Evolutionary conservation across 768 basidiomycete genomes (phyloP).

Genomic region (Calocybe gangraenosa): DNA sequence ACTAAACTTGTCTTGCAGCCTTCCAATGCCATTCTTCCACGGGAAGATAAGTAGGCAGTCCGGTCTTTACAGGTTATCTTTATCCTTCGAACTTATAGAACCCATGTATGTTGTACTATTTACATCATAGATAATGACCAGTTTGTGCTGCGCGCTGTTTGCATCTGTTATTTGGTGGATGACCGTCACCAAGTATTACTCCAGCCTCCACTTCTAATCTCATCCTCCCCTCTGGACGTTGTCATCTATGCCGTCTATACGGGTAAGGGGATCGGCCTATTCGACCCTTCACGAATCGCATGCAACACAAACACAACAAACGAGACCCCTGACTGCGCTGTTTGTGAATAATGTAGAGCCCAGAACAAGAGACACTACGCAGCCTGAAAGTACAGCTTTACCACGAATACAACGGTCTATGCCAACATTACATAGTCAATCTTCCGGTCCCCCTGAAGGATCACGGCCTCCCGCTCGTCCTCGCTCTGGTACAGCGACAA

Average conservation of each 20-base stretch:
- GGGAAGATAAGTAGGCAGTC: too few species aligned
- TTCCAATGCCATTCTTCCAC: too few species aligned
- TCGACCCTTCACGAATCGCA: slow-evolving; percentile 19
- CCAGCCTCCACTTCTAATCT: neutral
- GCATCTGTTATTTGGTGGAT: neutral
- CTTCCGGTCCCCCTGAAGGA: slow-evolving; percentile 2
- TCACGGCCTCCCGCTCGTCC: slow-evolving; percentile 16
- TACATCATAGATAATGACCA: too few species aligned
- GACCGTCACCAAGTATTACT: neutral
- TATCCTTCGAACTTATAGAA: too few species aligned
- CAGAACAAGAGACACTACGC: neutral
- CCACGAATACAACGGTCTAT: slow-evolving; percentile 17
- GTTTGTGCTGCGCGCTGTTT: too few species aligned
- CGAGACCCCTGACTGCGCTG: slow-evolving; percentile 10
- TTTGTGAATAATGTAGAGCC: slow-evolving; percentile 14
- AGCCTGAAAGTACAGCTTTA: neutral
- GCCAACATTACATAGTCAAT: slow-evolving; percentile 13
- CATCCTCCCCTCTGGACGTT: neutral
- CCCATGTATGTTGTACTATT: neutral
- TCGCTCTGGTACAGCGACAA: slow-evolving; percentile 26
- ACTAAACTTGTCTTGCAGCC: too few species aligned
- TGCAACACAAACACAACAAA: neutral
- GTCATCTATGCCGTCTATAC: slow-evolving; percentile 43
- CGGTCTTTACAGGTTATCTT: too few species aligned
- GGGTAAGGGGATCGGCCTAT: slow-evolving; percentile 35